Percentiles rank a stretch among this genome's conserved stretches.
Evolutionary conservation across 805 yeast species (phyloP).

Genomic region (Ogataea pini): DNA sequence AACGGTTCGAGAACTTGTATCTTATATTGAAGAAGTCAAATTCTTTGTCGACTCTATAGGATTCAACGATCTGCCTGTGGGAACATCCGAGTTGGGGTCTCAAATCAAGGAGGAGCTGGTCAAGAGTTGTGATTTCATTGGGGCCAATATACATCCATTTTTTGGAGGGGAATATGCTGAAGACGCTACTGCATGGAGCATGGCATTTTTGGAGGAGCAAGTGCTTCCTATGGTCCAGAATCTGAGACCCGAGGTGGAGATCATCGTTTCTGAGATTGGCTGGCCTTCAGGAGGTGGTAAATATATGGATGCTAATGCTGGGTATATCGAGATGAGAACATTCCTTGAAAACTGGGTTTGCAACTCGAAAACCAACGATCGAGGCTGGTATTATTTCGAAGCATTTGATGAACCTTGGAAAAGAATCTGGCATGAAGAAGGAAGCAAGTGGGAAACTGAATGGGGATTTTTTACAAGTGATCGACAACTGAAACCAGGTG

Average conservation of each 20-base stretch:
- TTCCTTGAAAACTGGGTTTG: constrained; percentile 58
- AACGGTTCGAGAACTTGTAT: constrained; percentile 38
- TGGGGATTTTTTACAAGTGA: constrained; percentile 65
- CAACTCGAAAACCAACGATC: constrained; percentile 35
- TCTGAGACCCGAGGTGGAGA: constrained; percentile 25
- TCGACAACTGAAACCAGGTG: constrained; percentile 46
- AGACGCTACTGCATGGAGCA: constrained; percentile 54
- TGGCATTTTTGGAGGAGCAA: constrained; percentile 46
- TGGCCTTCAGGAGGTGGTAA: constrained; percentile 71
- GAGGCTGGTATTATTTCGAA: constrained; percentile 63
- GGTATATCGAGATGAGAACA: constrained; percentile 41
- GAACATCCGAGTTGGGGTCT: constrained; percentile 62
- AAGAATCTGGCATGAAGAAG: constrained; percentile 47
- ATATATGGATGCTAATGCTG: constrained; percentile 48
- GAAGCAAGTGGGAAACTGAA: constrained; percentile 62
- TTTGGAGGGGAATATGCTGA: constrained; percentile 56
- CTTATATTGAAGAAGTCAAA: constrained; percentile 45
- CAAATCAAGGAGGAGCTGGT: constrained; percentile 42
- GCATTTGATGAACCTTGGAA: constrained; percentile 80
- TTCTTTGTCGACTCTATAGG: constrained; percentile 36
- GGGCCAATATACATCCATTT: constrained; percentile 69
- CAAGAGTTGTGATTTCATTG: constrained; percentile 52
- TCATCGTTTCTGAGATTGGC: constrained; percentile 63
- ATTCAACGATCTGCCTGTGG: constrained; percentile 50
- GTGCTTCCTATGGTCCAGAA: constrained; percentile 40